Conservation (phyloP, 2,329 filamentous ascomycete genomes). For the Madurella fahalii region DNA sequence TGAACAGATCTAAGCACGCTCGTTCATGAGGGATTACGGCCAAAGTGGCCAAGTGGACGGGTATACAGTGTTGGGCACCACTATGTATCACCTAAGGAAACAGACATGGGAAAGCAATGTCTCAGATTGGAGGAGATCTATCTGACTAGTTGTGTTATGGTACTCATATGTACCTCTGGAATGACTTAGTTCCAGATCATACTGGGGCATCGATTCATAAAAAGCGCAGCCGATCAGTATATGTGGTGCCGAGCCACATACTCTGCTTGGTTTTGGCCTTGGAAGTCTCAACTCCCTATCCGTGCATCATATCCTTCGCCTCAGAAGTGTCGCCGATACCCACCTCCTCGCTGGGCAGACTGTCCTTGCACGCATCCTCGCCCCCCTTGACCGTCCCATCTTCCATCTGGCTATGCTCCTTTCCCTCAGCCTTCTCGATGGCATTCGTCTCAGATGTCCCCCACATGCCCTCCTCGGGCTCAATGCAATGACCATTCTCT, state of each 20-base stretch:
- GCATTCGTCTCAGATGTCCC: neutral
- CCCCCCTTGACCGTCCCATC: no score
- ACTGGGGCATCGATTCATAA: no score
- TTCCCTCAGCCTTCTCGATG: no score
- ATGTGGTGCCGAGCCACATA: no score
- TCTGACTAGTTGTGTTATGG: neutral
- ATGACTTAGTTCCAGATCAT: neutral
- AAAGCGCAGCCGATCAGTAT: no score
- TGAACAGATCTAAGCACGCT: neutral
- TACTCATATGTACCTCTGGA: neutral
- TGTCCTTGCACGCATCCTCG: no score
- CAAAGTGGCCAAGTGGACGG: neutral
- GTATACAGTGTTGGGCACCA: neutral
- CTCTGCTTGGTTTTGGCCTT: no score
- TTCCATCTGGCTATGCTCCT: no score
- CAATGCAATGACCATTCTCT: neutral
- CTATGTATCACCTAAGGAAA: neutral
- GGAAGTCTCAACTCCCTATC: no score
- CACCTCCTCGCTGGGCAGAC: no score
- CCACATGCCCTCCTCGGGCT: neutral
- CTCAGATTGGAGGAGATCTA: slow-evolving; percentile 5
- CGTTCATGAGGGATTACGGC: neutral
- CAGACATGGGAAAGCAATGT: neutral
- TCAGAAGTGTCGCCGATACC: no score
- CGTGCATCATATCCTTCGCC: no score